These are phyloP conservation scores for Pseudognaphalium luteoalbum DNA, from an alignment of 129 eudicot species.

Conservation along the genomic window DNA sequence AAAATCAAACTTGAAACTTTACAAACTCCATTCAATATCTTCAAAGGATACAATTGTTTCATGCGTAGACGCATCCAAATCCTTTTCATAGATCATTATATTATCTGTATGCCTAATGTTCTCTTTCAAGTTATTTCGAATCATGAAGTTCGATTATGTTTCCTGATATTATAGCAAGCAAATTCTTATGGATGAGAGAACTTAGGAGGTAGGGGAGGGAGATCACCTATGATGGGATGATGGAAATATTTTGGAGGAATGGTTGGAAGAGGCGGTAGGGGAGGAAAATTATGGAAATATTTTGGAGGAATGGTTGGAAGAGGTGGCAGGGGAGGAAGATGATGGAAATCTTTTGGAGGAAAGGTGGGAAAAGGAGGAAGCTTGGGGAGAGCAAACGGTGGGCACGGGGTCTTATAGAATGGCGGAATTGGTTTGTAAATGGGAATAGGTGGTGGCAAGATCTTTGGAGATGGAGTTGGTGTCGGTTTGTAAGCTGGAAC, in stretches of 20 bases:
- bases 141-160: slow-evolving; percentile 24
- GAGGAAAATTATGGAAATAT: slow-evolving; percentile 33
- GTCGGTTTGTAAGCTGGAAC: slow-evolving; percentile 18
- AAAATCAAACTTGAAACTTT: slow-evolving; percentile 17
- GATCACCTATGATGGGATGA: slow-evolving; percentile 38
- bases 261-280: slow-evolving; percentile 39
- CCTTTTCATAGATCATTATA: background rate
- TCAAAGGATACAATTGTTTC: background rate
- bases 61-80: background rate
- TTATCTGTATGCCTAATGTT: slow-evolving; percentile 16
- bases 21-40: slow-evolving; percentile 13
- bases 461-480: slow-evolving; percentile 20
- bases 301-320: slow-evolving; percentile 37
- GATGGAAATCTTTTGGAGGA: slow-evolving; percentile 41
- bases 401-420: slow-evolving; percentile 43
- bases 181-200: slow-evolving; percentile 33
- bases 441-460: slow-evolving; percentile 28
- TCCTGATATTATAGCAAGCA: slow-evolving; percentile 20
- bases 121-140: slow-evolving; percentile 8
- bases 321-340: slow-evolving; percentile 27
- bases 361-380: slow-evolving; percentile 35
- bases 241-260: slow-evolving; percentile 39
- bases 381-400: slow-evolving; percentile 38
- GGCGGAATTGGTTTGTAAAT: slow-evolving; percentile 35
- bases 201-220: slow-evolving; percentile 43